Conservation (phyloP, 176 grass and related monocot genomes). For the Rhynchospora pubera region DNA sequence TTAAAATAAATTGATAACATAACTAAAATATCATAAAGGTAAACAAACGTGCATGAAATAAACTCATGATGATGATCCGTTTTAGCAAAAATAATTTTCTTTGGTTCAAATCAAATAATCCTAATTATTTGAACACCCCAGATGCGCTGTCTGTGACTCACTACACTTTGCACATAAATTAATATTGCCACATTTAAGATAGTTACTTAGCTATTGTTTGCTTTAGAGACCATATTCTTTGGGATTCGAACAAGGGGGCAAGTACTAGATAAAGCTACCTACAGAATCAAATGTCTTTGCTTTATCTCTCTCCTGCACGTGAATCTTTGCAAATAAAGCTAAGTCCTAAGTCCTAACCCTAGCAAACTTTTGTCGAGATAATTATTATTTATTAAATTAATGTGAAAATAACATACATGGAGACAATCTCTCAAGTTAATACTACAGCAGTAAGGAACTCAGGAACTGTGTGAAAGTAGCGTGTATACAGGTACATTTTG, state of each 20-base stretch:
- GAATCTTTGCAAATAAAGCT: slow-evolving; percentile 7
- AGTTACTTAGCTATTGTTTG: not conserved
- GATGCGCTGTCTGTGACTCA: not conserved
- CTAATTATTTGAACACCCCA: not conserved
- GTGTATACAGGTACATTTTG: not conserved
- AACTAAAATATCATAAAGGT: not conserved
- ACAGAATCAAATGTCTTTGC: slow-evolving; percentile 14
- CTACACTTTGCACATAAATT: not conserved
- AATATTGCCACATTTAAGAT: not conserved
- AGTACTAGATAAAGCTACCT: slow-evolving; percentile 12
- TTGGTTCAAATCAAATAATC: not conserved
- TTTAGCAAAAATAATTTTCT: not conserved
- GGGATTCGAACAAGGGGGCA: slow-evolving; percentile 18
- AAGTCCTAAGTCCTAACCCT: not conserved
- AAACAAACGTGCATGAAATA: not conserved
- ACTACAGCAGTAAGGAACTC: not conserved
- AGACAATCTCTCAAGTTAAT: not conserved
- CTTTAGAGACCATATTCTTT: slow-evolving; percentile 4
- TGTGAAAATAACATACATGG: not conserved
- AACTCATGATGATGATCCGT: not conserved
- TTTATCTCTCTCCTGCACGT: slow-evolving; percentile 19
- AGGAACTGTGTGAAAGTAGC: not conserved
- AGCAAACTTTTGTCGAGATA: not conserved
- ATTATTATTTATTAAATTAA: not conserved
- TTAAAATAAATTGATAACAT: not conserved